Percentiles rank a stretch among this genome's conserved stretches.
Conservation (phyloP, 305 asterid genomes). For the Fraxinus sp. region DNA sequence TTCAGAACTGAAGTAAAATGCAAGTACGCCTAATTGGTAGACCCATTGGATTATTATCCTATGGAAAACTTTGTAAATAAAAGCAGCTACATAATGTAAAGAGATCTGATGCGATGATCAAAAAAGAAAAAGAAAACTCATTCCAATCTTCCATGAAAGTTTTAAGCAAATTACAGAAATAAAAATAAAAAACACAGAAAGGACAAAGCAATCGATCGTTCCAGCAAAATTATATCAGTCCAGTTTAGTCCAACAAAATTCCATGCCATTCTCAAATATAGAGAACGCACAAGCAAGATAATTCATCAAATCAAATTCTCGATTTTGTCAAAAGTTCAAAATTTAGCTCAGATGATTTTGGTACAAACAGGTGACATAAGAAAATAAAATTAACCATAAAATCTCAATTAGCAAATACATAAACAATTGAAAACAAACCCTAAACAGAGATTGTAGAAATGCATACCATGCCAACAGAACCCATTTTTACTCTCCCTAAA, state of each 20-base stretch:
- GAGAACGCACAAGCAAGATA: not conserved
- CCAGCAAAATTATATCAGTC: not conserved
- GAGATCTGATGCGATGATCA: not conserved
- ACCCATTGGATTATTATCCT: not conserved
- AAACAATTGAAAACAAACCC: not conserved
- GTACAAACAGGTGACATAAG: not conserved
- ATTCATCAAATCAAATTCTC: not conserved
- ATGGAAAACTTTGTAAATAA: not conserved
- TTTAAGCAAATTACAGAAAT: not conserved
- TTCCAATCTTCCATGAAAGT: not conserved
- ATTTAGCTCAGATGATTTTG: not conserved
- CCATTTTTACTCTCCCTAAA: slow-evolving; percentile 32
- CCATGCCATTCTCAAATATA: not conserved
- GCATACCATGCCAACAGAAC: slow-evolving; percentile 50
- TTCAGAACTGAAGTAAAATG: not conserved
- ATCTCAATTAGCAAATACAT: not conserved
- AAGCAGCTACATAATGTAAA: not conserved
- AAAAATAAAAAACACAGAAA: not conserved
- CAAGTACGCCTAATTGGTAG: not conserved
- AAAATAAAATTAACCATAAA: slow-evolving; percentile 2
- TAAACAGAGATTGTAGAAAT: not conserved
- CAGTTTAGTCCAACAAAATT: not conserved
- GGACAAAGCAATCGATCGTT: not conserved
- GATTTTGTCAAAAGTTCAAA: not conserved
- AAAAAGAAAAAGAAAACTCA: not conserved